These are phyloP conservation scores for Pseudozyma sp. DNA, from an alignment of 1,284 basidiomycete species.

Conservation along the genomic window DNA sequence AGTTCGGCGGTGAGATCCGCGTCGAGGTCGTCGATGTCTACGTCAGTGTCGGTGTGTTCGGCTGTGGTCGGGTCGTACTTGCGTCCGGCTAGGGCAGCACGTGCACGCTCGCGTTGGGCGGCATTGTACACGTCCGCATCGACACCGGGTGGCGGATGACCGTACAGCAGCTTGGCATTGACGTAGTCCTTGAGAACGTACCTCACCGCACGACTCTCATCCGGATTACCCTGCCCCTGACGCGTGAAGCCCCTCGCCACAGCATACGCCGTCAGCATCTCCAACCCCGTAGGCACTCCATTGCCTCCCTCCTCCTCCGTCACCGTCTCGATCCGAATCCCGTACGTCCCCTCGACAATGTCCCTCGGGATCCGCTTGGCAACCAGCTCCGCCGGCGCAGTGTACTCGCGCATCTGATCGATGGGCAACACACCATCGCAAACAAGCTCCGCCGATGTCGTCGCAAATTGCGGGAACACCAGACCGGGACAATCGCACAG, in stretches of 20 bases:
- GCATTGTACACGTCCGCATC: conserved; percentile 82
- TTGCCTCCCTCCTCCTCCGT: conserved; percentile 86
- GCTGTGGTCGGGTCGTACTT: conserved; percentile 34
- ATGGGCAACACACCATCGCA: conserved; percentile 98
- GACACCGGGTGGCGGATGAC: conserved; percentile 79
- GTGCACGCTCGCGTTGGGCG: conserved; percentile 76
- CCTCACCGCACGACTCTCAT: conserved; percentile 92
- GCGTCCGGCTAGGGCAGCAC: conserved; percentile 69
- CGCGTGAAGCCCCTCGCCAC: conserved; percentile 84
- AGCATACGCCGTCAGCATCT: conserved; percentile 88
- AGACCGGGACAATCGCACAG: conserved; percentile 99
- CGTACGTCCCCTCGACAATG: conserved; percentile 91
- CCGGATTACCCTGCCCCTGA: conserved; percentile 94
- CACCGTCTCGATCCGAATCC: conserved; percentile 79
- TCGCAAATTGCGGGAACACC: conserved; percentile 92
- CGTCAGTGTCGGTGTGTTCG: conserved; percentile 2
- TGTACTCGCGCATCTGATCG: conserved; percentile 96
- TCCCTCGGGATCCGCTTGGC: conserved; percentile 83
- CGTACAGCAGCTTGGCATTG: conserved; percentile 90
- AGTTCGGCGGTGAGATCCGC: conserved; percentile 17
- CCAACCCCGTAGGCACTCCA: conserved; percentile 81
- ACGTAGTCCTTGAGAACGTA: conserved; percentile 98
- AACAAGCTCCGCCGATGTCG: conserved; percentile 83
- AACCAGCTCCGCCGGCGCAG: conserved; percentile 84
- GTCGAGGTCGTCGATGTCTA: conserved; percentile 30